Evolutionary conservation across 352 stramenopile genomes (phyloP), one percentile per base, ranked within the genome.

Genomic region (Phytophthora fragariae): DNA sequence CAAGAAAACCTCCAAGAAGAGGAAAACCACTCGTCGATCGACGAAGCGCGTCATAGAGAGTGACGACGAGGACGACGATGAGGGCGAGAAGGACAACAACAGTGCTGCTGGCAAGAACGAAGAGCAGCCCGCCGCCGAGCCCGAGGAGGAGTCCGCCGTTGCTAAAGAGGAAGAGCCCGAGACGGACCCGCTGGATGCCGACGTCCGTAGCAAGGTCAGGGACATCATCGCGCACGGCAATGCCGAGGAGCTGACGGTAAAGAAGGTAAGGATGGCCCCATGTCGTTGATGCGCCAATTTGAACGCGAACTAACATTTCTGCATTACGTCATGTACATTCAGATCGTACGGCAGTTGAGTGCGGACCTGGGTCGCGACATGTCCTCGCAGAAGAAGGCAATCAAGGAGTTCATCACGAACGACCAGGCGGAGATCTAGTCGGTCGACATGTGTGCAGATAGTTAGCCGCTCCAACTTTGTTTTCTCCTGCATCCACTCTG

Each of bases 151-250:
- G 24, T 33, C 57, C 1, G 67, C 63, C 35, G 35, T 33, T 21
- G 69, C 39, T 41, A 57, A 71, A 14, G 69, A 79, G 52, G 54
- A 70, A 21, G 66, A 74, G 62, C 19, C 60, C 21, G 56, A 65
- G 39, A 63, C 37, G 10, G 62, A 66, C 54, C 68, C 57, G 62
- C 27, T 95, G 64, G 76, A 72, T 24, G 77, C 70, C 0, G 84
- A 92, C 29, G 71, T 93, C 12, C 77, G 83, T 62, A 81, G 73
- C 35, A 92, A 92, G 56, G 80, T 96, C 59, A 78, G 87, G 71
- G 80, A 93, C 49, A 96, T 96, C 73, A 93, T 96, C 46, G 84
- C 83, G 4, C 75, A 90, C 33, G 89, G 89, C 46, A 81, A 96
- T 57, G 82, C 86, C 2, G 84, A 94, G 57, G 84, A 94, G 59